Conservation (phyloP, 2,329 filamentous ascomycete genomes). For the Aspergillus sp. region DNA sequence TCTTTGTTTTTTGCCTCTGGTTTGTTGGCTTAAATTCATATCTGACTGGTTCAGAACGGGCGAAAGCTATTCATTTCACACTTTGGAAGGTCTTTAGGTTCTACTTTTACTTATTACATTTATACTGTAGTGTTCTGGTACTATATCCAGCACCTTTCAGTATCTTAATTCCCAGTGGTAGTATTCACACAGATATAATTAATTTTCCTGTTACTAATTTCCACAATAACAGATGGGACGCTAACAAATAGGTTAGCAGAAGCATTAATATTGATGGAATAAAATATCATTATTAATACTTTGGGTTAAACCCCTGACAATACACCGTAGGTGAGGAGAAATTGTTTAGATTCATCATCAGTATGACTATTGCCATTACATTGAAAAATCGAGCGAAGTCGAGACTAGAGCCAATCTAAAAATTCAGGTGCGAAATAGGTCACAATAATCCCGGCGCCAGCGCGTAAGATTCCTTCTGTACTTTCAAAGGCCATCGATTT, state of each 20-base stretch:
- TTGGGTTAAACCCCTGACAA: neutral
- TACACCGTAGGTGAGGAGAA: neutral
- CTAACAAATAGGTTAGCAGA: neutral
- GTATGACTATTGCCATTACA: neutral
- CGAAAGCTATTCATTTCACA: neutral
- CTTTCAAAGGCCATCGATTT: conserved; percentile 94
- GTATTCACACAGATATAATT: neutral
- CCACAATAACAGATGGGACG: neutral
- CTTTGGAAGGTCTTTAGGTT: neutral
- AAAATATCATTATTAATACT: neutral
- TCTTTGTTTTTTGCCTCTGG: neutral
- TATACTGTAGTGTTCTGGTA: neutral
- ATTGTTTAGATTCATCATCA: neutral
- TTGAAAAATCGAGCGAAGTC: neutral
- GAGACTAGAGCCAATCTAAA: conserved; percentile 56
- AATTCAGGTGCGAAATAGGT: conserved; percentile 90
- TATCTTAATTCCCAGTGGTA: neutral
- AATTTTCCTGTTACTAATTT: neutral
- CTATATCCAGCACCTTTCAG: neutral
- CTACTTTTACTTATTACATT: neutral
- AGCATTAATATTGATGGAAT: neutral
- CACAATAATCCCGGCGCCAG: conserved; percentile 88
- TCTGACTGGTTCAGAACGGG: conserved; percentile 17
- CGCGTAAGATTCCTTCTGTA: conserved; percentile 87
- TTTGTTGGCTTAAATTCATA: neutral